These are phyloP conservation scores for Diplogelasinospora grovesii DNA, from an alignment of 495 filamentous ascomycete genomes.

Conservation along the genomic window DNA sequence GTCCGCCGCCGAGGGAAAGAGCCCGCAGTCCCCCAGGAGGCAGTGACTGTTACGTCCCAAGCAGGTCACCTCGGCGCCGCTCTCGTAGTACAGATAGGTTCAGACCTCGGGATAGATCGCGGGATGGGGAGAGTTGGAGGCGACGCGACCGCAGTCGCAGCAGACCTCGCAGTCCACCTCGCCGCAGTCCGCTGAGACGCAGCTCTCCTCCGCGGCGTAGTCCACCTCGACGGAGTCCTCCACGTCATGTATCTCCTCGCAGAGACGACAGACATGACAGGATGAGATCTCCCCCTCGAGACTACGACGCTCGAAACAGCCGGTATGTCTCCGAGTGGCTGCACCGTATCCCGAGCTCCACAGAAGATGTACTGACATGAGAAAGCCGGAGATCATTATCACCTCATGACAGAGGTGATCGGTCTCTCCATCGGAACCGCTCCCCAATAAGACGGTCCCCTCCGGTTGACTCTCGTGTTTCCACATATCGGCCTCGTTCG, in stretches of 20 bases:
- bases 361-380: conserved; percentile 2
- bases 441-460: conserved; percentile 34
- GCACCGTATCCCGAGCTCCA: not conserved
- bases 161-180: conserved; percentile 30
- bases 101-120: conserved; percentile 30
- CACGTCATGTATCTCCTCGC: conserved; percentile 35
- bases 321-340: too few species aligned
- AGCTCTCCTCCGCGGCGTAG: conserved; percentile 27
- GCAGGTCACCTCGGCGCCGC: conserved; percentile 28
- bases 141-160: conserved; percentile 35
- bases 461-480: conserved; percentile 25
- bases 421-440: conserved; percentile 28
- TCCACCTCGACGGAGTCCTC: conserved; percentile 17
- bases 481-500: conserved; percentile 36
- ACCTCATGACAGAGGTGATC: conserved; percentile 39
- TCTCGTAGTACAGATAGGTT: conserved; percentile 28
- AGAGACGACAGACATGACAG: conserved; percentile 26
- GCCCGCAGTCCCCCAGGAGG: conserved; percentile 25
- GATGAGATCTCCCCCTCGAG: conserved; percentile 22
- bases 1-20: conserved; percentile 22
- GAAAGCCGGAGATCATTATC: conserved; percentile 42
- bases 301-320: conserved; percentile 19
- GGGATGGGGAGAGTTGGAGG: conserved; percentile 28
- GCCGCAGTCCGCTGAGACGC: conserved; percentile 32
- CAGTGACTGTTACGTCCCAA: conserved; percentile 31